A percentile compares a stretch with the other conserved stretches of the same genome.
Evolutionary conservation across 768 basidiomycete species (phyloP).

Genomic region (Scleroderma bovista): DNA sequence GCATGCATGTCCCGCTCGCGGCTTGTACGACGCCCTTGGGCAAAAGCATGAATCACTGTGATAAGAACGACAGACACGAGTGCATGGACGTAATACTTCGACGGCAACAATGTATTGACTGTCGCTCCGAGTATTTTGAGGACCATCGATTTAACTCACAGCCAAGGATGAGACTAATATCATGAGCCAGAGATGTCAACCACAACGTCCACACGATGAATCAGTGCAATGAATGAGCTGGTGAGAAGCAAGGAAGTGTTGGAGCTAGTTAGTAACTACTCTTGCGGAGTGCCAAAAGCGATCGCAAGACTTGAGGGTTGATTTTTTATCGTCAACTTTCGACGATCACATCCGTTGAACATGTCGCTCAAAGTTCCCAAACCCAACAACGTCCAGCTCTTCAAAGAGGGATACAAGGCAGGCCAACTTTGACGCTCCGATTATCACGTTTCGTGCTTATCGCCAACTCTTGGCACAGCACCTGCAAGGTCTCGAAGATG

Average conservation of each 20-base stretch:
- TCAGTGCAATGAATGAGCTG: too few species aligned
- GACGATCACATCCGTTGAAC: constrained; percentile 7
- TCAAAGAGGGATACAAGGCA: constrained; percentile 98
- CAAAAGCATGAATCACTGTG: constrained; percentile 50
- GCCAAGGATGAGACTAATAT: not conserved
- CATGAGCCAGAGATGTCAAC: not conserved
- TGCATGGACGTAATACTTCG: constrained; percentile 53
- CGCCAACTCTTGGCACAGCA: constrained; percentile 39
- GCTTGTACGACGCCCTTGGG: constrained; percentile 64
- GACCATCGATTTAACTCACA: constrained; percentile 38
- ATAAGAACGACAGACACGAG: constrained; percentile 38
- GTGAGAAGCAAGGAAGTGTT: too few species aligned
- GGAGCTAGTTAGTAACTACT: too few species aligned
- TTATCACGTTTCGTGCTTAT: constrained; percentile 1
- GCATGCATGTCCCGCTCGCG: constrained; percentile 75
- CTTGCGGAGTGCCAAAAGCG: constrained; percentile 2
- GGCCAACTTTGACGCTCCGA: not conserved
- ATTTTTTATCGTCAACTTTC: too few species aligned
- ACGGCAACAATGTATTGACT: constrained; percentile 42
- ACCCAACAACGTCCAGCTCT: constrained; percentile 80
- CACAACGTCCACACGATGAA: too few species aligned
- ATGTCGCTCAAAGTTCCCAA: constrained; percentile 97
- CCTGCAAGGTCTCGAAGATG: constrained; percentile 89
- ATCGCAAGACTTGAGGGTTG: not conserved
- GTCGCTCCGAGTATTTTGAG: constrained; percentile 42